phyloP scores from a whole-genome alignment of 1,284 basidiomycete species.

The Apiotrichum siamense region DNA sequence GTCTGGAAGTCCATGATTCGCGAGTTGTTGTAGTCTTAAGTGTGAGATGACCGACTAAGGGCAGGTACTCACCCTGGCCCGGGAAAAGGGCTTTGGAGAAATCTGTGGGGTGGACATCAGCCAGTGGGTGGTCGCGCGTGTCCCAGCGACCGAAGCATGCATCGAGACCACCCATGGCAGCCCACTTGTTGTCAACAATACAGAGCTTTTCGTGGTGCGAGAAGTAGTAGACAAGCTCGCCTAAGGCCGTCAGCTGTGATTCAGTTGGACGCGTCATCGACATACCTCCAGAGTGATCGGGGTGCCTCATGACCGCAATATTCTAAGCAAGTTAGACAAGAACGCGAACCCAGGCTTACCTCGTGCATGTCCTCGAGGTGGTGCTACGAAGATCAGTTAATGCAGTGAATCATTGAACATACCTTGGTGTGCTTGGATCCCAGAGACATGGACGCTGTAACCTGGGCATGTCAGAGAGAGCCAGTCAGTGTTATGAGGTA shows the following conservation, averaged over 20 bases:
- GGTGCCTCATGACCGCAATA: conserved; percentile 78
- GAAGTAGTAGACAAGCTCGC: conserved; percentile 43
- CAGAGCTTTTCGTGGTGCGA: conserved; percentile 52
- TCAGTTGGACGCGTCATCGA: conserved; percentile 32
- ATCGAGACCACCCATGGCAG: conserved; percentile 66
- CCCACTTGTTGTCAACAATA: conserved; percentile 75
- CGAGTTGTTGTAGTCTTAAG: conserved; percentile 75
- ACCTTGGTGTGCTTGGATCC: conserved; percentile 78
- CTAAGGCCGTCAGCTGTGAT: too few species aligned
- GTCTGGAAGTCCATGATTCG: conserved; percentile 51
- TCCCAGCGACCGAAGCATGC: conserved; percentile 96
- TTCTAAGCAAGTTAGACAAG: too few species aligned
- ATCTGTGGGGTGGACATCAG: conserved; percentile 81
- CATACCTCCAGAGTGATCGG: conserved; percentile 81
- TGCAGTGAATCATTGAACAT: background rate
- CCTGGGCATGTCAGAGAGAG: conserved; percentile 47
- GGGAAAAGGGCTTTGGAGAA: conserved; percentile 78
- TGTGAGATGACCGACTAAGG: background rate
- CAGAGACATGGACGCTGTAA: conserved; percentile 83
- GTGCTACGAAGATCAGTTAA: conserved; percentile 50
- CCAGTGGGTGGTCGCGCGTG: conserved; percentile 67
- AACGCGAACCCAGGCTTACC: too few species aligned
- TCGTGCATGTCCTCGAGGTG: conserved; percentile 73
- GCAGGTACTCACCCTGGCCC: conserved; percentile 55
- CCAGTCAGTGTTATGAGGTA: background rate